Conservation (phyloP, 1,139 yeast species). For the Suhomyces coccinellae region DNA sequence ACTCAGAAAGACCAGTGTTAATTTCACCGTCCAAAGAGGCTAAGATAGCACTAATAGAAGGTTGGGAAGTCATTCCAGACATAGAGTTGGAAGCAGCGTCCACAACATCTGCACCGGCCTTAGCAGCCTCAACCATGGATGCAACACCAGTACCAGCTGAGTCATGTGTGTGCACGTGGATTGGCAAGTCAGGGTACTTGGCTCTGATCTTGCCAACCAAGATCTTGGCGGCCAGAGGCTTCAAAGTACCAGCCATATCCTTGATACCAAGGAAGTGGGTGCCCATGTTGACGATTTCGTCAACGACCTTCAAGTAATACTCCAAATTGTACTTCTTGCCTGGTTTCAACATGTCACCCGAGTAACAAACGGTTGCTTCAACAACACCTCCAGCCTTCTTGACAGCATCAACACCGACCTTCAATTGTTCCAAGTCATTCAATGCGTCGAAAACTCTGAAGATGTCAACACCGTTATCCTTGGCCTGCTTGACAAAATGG, state of each 20-base stretch:
- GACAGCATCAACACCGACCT: conserved; percentile 97
- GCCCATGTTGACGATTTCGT: conserved; percentile 86
- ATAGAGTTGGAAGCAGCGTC: conserved; percentile 96
- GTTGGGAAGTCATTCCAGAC: conserved; percentile 99
- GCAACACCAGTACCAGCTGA: conserved; percentile 99
- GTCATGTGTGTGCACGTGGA: conserved; percentile 98
- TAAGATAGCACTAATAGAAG: conserved; percentile 87
- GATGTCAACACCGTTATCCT: conserved; percentile 93
- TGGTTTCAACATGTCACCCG: conserved; percentile 96
- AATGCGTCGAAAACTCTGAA: conserved; percentile 97
- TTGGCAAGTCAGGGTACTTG: conserved; percentile 89
- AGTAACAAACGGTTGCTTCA: conserved; percentile 97
- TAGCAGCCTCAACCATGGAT: conserved; percentile 90
- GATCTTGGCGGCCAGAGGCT: conserved; percentile 87
- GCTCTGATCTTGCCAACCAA: conserved; percentile 80
- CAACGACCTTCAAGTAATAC: conserved; percentile 81
- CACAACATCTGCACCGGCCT: conserved; percentile 97
- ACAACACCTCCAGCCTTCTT: conserved; percentile 98
- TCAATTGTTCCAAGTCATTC: conserved; percentile 92
- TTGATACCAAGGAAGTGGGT: conserved; percentile 96
- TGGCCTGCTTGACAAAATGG: conserved; percentile 92
- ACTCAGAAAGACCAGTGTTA: conserved; percentile 68
- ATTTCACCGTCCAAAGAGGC: conserved; percentile 90
- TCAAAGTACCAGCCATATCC: conserved; percentile 99
- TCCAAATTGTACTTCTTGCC: conserved; percentile 94